Conservation (phyloP, 1,284 basidiomycete genomes). For the Hymenochaete sp. region DNA sequence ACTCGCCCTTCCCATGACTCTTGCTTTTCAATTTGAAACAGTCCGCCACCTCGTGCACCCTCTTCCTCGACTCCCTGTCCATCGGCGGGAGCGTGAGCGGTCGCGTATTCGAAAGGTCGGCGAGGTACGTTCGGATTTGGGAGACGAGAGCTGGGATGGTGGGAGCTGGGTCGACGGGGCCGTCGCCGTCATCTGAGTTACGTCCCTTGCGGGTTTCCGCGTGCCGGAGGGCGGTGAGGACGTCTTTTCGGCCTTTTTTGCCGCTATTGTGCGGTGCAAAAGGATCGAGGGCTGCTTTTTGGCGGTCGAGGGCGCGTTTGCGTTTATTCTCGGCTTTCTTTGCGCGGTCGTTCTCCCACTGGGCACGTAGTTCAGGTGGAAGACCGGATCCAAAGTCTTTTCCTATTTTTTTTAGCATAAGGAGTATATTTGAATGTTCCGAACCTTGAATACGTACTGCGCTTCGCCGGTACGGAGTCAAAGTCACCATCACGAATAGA, state of each 20-base stretch:
- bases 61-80: conserved; percentile 59
- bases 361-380: conserved; percentile 54
- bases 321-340: conserved; percentile 76
- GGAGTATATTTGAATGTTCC: not conserved
- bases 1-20: conserved; percentile 60
- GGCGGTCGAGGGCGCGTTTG: conserved; percentile 48
- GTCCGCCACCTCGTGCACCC: conserved; percentile 68
- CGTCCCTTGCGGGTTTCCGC: conserved; percentile 20
- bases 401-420: conserved; percentile 30
- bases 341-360: conserved; percentile 74
- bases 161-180: conserved; percentile 31
- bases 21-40: conserved; percentile 71
- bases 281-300: conserved; percentile 49
- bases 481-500: conserved; percentile 57
- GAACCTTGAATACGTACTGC: conserved; percentile 6
- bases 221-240: conserved; percentile 44
- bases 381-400: conserved; percentile 50
- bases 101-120: conserved; percentile 38
- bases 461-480: conserved; percentile 28
- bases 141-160: conserved; percentile 53
- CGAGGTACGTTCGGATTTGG: conserved; percentile 64
- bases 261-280: conserved; percentile 48
- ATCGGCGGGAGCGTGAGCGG: conserved; percentile 70
- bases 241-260: conserved; percentile 61
- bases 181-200: not conserved